Evolutionary conservation across 306 rosid genomes (phyloP), one percentile per base, ranked within the genome.

Genomic region (Canavalia gladiata): DNA sequence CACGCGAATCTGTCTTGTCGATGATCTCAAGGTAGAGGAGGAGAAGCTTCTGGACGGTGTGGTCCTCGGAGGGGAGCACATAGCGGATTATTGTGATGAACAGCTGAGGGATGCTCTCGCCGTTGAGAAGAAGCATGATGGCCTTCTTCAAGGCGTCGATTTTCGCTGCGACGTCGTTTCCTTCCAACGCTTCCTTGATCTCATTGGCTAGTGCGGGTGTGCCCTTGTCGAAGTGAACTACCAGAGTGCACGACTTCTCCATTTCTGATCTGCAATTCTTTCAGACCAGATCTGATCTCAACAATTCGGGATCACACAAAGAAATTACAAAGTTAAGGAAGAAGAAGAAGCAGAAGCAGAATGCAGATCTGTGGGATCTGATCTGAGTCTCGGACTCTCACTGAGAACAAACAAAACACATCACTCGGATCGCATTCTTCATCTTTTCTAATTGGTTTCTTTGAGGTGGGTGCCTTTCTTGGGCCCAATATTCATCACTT

Each of bases 31-130:
- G 85, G 82, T 96, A 96, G 39, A 93, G 92, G 8, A 96, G 97
- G 68, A 96, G 99, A 2, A 96, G 98, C 79, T 92, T 93, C 90
- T 96, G 99, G 42, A 96, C 33, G 10, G 99, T 96, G 89, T 96
- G 99, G 81, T 96, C 98, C 57, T 96, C 99, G 2, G 98, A 96
- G 5, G 99, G 91, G 2, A 96, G 92, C 0, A 96, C 99, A 81
- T 93, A 96, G 58, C 99, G 92, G 67, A 96, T 92, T 34, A 96
- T 89, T 65, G 97, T 93, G 88, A 96, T 96, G 88, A 96, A 96
- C 3, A 96, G 91, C 11, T 96, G 97, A 0, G 99, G 99, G 12
- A 96, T 92, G 52, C 86, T 92, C 72, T 96, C 99, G 28, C 98
- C 98, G 56, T 96, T 94, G 29, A 93, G 96, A 73, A 96, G 86